Base-by-base conservation (phyloP, 2,329 filamentous ascomycete genomes). In the Fusarium graminum region DNA sequence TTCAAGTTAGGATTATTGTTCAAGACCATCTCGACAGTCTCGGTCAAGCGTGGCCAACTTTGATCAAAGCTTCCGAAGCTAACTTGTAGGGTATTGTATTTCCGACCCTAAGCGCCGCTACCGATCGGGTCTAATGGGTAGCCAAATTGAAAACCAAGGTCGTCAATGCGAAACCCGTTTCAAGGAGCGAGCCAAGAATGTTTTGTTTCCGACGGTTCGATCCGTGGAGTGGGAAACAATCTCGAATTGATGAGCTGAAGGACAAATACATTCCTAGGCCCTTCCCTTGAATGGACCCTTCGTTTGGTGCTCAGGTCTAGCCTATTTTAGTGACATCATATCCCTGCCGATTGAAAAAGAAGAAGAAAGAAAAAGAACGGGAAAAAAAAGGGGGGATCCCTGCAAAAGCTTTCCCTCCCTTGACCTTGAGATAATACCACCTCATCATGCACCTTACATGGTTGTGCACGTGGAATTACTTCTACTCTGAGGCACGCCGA, bases 401-500 rank as follows among this genome's bases (percentile, higher is more conserved):
- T n/a, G 34, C n/a, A n/a, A n/a, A n/a, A 36, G 10, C 16, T n/a
- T 36, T 8, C 16, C 7, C 2, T 36, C n/a, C 16, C n/a, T 11
- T n/a, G 14, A 30, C 38, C 50, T 43, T 39, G 51, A 26, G 40
- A 51, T 36, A 32, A 51, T 36, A 32, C 34, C 17, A 40, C 19
- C 25, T 40, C 44, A 19, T 32, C 29, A 40, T 51, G 32, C 43
- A 36, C 28, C 16, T 29, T 36, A 36, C 34, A 36, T 22, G 12
- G 34, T 34, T 17, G 22, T 39, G 22, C 44, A 34, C 45, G 29
- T 42, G 42, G 42, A 40, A 39, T 32, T 42, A 19, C 40, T 56
- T 52, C 34, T 36, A 36, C 16, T 36, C 34, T 36, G 34, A 34
- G 34, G 34, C 17, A 52, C 34, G 41, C 55, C 42, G 55, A 56